These are phyloP conservation scores for Globisporangium barbulae DNA, from an alignment of 352 stramenopile genomes.

Conservation along the genomic window DNA sequence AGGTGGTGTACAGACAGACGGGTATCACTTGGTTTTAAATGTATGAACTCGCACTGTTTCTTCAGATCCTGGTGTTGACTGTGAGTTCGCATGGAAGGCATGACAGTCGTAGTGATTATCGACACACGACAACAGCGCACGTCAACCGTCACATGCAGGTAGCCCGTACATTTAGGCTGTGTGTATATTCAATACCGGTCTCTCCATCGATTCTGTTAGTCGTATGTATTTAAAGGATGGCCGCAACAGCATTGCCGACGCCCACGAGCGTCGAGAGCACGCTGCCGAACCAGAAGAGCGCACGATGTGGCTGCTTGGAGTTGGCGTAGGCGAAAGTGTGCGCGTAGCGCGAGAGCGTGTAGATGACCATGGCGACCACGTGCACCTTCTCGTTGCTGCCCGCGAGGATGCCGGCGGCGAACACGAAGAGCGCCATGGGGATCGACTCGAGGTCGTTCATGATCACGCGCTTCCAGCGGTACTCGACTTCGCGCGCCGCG, in stretches of 20 bases:
- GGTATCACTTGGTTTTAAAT: not conserved
- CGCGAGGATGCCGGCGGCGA: slow-evolving; percentile 40
- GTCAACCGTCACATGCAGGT: too few species aligned
- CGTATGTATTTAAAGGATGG: not conserved
- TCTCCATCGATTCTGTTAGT: not conserved
- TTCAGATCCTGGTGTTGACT: too few species aligned
- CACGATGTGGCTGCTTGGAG: slow-evolving; percentile 34
- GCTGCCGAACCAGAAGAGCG: slow-evolving; percentile 22
- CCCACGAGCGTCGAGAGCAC: slow-evolving; percentile 21
- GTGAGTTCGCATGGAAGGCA: too few species aligned
- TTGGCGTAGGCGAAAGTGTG: slow-evolving; percentile 41
- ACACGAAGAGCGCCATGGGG: slow-evolving; percentile 48
- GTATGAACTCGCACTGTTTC: not conserved
- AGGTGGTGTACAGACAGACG: not conserved
- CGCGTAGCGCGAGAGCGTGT: slow-evolving; percentile 31
- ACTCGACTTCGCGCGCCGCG: slow-evolving; percentile 30
- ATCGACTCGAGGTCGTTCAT: slow-evolving; percentile 66
- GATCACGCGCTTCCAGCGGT: slow-evolving; percentile 52
- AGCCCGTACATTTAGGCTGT: too few species aligned
- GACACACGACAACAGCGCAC: too few species aligned
- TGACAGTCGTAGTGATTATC: too few species aligned
- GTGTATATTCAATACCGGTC: not conserved
- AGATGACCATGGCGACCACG: slow-evolving; percentile 28
- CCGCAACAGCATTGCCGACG: slow-evolving; percentile 16
- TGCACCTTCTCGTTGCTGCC: slow-evolving; percentile 36